Evolutionary conservation across 2,329 filamentous ascomycete genomes (phyloP), one percentile per base, ranked within the genome.

Genomic region (Tothia fuscella): DNA sequence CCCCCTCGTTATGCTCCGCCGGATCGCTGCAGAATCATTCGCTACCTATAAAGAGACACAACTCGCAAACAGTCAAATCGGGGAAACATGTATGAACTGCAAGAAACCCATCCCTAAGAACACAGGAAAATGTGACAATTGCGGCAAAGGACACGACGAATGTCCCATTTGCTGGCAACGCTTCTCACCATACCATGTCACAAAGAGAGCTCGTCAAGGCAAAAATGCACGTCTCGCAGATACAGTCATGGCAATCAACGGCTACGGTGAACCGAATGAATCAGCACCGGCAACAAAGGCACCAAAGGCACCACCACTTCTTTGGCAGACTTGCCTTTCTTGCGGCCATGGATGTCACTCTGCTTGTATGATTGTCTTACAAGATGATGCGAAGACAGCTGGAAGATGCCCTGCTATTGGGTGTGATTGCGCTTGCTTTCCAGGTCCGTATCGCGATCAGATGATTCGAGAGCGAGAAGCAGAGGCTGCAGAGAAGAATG

Each of bases 331-430:
- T 61, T 80, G 76, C 53, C 64, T 75, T 50, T 61, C 69, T 10
- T 80, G 76, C 53, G 72, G 73, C 3, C 76, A 80, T 49, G 67
- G 70, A 29, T 74, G 70, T 2, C 76, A 80, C 51, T 58, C 67
- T 5, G 66, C 66, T 38, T 80, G 76, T 52, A 62, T 78, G 22
- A 63, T 61, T 6, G 63, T 64, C 12, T 78, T 75, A 74, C 69
- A 76, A 42, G 57, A 58, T 14, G 64, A 70, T 40, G 48, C 63
- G 16, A 54, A 64, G 24, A 61, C 64, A 28, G 67, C 71, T 47
- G 74, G 73, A 13, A 66, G 65, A 22, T 80, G 76, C 57, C 68
- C 73, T 3, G 74, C 68, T 6, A 64, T 67, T 36, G 75, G 72
- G 14, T 80, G 76, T 54, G 58, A 70, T 41, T 76, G 76, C 50